Evolutionary conservation across 2,329 filamentous ascomycete species (phyloP).

Genomic region (Pyricularia sp.): DNA sequence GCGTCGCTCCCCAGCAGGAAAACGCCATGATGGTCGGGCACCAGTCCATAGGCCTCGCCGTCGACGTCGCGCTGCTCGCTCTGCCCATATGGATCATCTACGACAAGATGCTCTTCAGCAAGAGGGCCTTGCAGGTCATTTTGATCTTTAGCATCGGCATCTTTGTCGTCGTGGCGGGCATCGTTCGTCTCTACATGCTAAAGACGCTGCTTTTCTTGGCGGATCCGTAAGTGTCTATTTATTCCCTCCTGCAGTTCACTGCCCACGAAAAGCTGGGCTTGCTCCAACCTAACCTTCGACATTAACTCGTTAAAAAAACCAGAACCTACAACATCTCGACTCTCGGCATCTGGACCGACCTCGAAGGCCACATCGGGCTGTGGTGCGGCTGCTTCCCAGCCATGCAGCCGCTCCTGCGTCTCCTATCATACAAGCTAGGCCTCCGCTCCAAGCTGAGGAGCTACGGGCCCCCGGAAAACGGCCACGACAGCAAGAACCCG

Average conservation of each 20-base stretch:
- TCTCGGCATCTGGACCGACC: constrained; percentile 27
- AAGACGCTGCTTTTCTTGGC: constrained; percentile 17
- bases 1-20: background rate
- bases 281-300: background rate
- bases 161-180: background rate
- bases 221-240: constrained; percentile 20
- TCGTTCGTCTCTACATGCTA: constrained; percentile 20
- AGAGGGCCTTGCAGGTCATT: background rate
- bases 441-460: constrained; percentile 7
- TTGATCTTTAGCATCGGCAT: background rate
- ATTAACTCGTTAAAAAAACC: background rate
- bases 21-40: background rate
- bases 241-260: background rate
- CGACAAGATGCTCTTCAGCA: constrained; percentile 3
- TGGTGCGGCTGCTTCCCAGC: constrained; percentile 32
- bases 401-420: constrained; percentile 27
- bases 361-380: constrained; percentile 31
- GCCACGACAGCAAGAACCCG: background rate
- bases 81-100: constrained; percentile 31
- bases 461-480: background rate
- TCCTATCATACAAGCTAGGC: constrained; percentile 18
- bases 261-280: background rate
- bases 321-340: constrained; percentile 27
- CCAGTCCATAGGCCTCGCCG: constrained; percentile 46
- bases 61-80: constrained; percentile 48